Base-by-base conservation (phyloP, 2,329 filamentous ascomycete species). In the Venturia oleaginea region DNA sequence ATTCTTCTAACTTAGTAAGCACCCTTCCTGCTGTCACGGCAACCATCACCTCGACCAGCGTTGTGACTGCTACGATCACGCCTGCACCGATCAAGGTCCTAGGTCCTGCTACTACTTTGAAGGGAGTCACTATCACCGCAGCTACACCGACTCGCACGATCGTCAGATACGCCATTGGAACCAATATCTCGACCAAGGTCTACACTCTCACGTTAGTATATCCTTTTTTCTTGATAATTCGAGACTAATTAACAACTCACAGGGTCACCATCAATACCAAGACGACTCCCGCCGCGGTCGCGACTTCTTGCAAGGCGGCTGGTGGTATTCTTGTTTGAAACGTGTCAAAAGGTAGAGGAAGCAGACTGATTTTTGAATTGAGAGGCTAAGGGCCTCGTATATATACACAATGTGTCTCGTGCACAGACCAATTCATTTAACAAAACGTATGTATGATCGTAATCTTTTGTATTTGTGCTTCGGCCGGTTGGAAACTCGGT, bases 111-210 rank as follows among this genome's bases (percentile, higher is more conserved):
- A 67, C 67, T 1, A 68, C 65, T 24, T 63, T 67, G 3, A 46
- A 67, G 1, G 54, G 59, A 11, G 65, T 68, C n/a, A 73, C 71
- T 3, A 61, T 70, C 27, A 73, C 72, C 3, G 68, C 68, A 7
- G 62, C 71, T 8, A 71, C 70, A 17, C 71, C 70, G 22, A 73
- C 72, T 8, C 66, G 66, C 55, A 69, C 65, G 3, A 62, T 66
- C n/a, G 71, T 69, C 6, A 65, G 59, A 34, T 68, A 67, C 46
- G 66, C 62, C 4, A 63, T 73, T 54, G 68, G 69, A 7, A 70
- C 65, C 13, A 69, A 59, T 30, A 64, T 63, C 19, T 66, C 66
- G 8, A 69, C 68, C 30, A 70, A 66, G 64, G 64, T 65, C 2
- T 37, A 65, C 19, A 65, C 64, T n/a, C 43, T 65, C 40, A 64